Conservation (phyloP, 2,329 filamentous ascomycete species). For the Scedosporium apiospermum region DNA sequence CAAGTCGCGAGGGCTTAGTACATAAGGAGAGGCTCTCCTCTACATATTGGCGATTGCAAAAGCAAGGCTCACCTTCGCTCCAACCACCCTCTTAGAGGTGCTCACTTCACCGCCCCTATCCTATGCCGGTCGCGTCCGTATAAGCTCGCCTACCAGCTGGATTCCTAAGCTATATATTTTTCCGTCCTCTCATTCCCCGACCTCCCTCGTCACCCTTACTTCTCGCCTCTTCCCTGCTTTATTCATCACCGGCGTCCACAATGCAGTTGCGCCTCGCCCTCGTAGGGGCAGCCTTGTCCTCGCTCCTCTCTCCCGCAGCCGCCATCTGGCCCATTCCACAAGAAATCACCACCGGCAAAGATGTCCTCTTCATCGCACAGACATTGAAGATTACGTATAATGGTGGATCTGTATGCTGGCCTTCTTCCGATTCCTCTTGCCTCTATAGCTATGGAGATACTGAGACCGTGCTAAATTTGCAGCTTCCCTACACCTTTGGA, state of each 20-base stretch:
- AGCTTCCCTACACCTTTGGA: constrained; percentile 39
- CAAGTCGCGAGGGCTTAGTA: neutral
- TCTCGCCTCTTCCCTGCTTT: neutral
- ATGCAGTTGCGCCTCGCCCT: constrained; percentile 6
- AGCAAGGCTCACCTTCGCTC: neutral
- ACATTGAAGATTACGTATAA: constrained; percentile 48
- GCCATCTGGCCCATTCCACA: constrained; percentile 51
- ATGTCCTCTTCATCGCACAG: constrained; percentile 42
- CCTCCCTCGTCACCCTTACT: neutral
- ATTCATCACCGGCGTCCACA: neutral
- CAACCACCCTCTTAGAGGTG: neutral
- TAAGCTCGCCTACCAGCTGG: too few species aligned
- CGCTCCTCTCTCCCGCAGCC: constrained; percentile 26
- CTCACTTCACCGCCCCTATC: neutral
- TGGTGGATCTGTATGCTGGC: constrained; percentile 43
- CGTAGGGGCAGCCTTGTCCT: constrained; percentile 24
- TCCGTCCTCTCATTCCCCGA: neutral
- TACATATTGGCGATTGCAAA: neutral
- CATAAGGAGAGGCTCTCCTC: neutral
- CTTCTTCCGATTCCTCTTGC: constrained; percentile 16
- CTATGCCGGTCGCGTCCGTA: neutral
- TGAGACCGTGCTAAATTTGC: constrained; percentile 23
- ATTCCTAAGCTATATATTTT: neutral
- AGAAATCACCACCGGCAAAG: constrained; percentile 39
- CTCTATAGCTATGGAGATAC: constrained; percentile 14